Base-by-base conservation (phyloP, 208 protist species). In the Leishmania guyanensis region DNA sequence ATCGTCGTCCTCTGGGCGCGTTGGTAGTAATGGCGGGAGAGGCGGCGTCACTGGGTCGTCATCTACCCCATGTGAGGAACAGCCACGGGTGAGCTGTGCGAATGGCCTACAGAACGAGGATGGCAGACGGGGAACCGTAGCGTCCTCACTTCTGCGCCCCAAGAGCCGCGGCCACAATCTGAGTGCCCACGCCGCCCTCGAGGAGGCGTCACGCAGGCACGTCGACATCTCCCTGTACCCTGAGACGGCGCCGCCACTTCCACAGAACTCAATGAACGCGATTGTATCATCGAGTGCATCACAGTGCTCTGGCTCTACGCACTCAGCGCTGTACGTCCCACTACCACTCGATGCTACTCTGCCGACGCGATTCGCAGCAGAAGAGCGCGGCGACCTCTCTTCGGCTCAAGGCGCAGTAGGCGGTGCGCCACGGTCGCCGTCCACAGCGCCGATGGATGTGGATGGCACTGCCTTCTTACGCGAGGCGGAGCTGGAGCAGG, bases 381-480 rank as follows among this genome's bases (percentile, higher is more conserved):
- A 77, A 46, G 76, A 74, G 56, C 5, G 51, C 51, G 29, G 66
- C 26, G 33, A 10, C 39, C 17, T 54, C 39, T 46, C 22, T 53
- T 9, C 68, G 46, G 12, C 43, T 53, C 43, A 6, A 8, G 68
- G 22, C 46, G 46, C 46, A 0, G 26, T 9, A 33, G 29, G 46
- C 46, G 68, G 39, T 46, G 20, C 46, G 26, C 26, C 39, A 10
- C 43, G 53, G 68, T 29, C 68, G 46, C 17, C 26, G 26, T n/a
- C 68, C n/a, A 29, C 58, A 3, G 69, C 29, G 43, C 77, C 75
- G 80, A 83, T 87, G 62, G 82, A 83, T 54, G 70, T 77, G 54
- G 88, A 88, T 26, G 93, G 93, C 64, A 91, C 89, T 16, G 86
- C 85, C 3, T 97, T 97, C 76, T 80, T 97, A 53, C 85, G 88